Evolutionary conservation across 192 early-diverging fungal genomes (phyloP).

Genomic region (Dispira parvispora): DNA sequence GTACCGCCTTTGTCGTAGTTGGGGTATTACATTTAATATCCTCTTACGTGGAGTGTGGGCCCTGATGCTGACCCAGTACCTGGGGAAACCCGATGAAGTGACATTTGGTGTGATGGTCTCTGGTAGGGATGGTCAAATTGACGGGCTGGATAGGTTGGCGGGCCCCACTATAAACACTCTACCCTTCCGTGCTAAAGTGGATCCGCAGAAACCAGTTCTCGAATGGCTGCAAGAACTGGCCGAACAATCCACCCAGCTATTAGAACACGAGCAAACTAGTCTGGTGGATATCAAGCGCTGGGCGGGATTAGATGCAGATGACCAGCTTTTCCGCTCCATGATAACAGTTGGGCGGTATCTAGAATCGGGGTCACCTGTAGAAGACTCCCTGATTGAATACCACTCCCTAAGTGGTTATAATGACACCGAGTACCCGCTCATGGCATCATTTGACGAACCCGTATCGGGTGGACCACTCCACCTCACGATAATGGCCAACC

Average conservation of each 20-base stretch:
- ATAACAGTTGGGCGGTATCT: background rate
- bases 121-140: background rate
- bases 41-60: conserved; percentile 5
- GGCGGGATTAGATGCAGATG: background rate
- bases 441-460: background rate
- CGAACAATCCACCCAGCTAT: background rate
- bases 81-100: background rate
- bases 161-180: background rate
- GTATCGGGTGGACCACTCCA: background rate
- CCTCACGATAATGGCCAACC: background rate
- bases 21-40: background rate
- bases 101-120: background rate
- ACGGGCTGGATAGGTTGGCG: background rate
- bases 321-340: background rate
- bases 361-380: too few species aligned
- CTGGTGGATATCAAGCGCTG: conserved; percentile 5
- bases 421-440: background rate
- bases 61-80: background rate
- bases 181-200: background rate
- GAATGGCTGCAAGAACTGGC: background rate
- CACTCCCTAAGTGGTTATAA: background rate
- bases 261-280: background rate
- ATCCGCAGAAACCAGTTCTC: background rate
- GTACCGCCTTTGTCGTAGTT: background rate
- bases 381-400: background rate